Base-by-base conservation (phyloP, 2,329 filamentous ascomycete genomes). In the Penicillium vulpinum region DNA sequence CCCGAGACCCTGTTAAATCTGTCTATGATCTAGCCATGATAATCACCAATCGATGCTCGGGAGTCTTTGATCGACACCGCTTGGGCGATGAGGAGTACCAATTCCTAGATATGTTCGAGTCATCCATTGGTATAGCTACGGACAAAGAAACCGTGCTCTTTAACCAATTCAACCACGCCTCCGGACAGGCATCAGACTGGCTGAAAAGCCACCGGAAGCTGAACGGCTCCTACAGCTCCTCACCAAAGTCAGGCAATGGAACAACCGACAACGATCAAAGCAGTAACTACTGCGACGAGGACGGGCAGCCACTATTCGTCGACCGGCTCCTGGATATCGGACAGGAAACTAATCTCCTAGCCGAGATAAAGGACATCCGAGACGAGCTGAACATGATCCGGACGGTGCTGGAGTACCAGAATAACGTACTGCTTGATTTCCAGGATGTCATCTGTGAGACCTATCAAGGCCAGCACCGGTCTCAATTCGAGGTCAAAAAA, bases 31-130 rank as follows among this genome's bases (percentile, higher is more conserved):
- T 88, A 15, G 84, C 85, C 1, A 81, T 83, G 65, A 76, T 86
- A 9, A 87, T 88, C 58, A 84, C 84, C 2, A 79, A 80, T 57
- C 77, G 85, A 40, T 85, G 85, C 69, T 82, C 79, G 8, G 84
- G 83, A 5, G 79, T 84, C 33, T 88, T 87, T 62, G 84, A 87
- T 63, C 78, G 83, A 7, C 82, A 85, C 58, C 78, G 80, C 4
- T 74, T 83, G 47, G 81, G 80, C 22, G 81, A 86, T 60, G 83
- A 85, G 54, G 78, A 85, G 29, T 86, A 84, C 48, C 83, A 86
- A 58, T 88, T 88, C 51, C 67, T 88, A 1, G 85, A 88, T 59
- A 88, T 88, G 82, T 88, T 89, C 58, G 85, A 88, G 61, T 80
- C 79, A 15, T 84, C 81, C 2, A 87, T 88, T 40, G 86, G 85